Percentiles rank a stretch among this genome's conserved stretches.
Evolutionary conservation across 257 asterid species (phyloP).

Genomic region (Handroanthus guayacan): DNA sequence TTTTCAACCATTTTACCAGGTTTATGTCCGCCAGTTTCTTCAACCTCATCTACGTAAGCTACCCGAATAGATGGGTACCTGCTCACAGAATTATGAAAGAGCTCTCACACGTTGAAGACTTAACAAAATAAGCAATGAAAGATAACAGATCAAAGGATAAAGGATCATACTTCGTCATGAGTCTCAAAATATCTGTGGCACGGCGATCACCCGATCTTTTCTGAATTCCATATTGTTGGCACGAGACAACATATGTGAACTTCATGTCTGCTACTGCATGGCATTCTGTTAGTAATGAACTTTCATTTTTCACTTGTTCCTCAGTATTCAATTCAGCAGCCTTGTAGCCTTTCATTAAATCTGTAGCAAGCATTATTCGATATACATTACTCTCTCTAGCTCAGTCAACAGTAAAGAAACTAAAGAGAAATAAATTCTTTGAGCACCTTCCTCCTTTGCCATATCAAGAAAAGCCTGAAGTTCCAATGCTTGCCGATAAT

Average conservation of each 20-base stretch:
- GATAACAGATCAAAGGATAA: conserved; percentile 21
- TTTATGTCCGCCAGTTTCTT: conserved; percentile 66
- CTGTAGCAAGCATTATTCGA: conserved; percentile 50
- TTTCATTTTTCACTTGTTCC: conserved; percentile 70
- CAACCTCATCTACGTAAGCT: conserved; percentile 96
- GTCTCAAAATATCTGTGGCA: conserved; percentile 87
- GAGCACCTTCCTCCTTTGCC: conserved; percentile 92
- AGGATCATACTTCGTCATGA: conserved; percentile 79
- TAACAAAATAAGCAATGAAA: conserved; percentile 33
- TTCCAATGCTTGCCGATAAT: conserved; percentile 97
- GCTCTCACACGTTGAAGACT: conserved; percentile 32
- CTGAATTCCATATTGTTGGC: conserved; percentile 90
- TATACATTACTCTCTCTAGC: conserved; percentile 25
- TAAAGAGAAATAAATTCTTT: conserved; percentile 23
- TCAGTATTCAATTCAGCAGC: conserved; percentile 71
- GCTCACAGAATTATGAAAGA: conserved; percentile 44
- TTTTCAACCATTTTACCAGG: conserved; percentile 69
- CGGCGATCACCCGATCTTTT: conserved; percentile 84
- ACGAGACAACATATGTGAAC: conserved; percentile 91
- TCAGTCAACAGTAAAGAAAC: conserved; percentile 22
- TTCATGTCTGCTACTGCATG: conserved; percentile 97
- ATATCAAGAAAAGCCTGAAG: conserved; percentile 98
- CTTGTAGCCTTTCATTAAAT: conserved; percentile 93
- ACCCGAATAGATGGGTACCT: conserved; percentile 99
- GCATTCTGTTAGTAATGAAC: conserved; percentile 80